A percentile compares a stretch with the other conserved stretches of the same genome.
phyloP scores from a whole-genome alignment of 352 stramenopile species.

The Phytophthora nicotianae region DNA sequence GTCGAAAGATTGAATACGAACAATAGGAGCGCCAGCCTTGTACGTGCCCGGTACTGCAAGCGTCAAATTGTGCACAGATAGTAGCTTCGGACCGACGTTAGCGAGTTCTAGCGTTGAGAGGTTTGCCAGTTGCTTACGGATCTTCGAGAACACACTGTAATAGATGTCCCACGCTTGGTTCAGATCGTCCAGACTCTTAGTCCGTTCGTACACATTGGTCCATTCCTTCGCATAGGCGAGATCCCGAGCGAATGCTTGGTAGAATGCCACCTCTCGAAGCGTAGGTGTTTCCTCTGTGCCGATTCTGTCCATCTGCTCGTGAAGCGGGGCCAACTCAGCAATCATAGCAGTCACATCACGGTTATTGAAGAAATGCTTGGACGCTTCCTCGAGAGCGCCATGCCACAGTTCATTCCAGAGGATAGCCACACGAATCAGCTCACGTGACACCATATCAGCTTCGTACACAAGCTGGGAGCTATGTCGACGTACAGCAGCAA shows the following conservation, averaged over 20 bases:
- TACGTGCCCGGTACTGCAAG: slow-evolving; percentile 96
- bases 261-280: slow-evolving; percentile 83
- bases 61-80: slow-evolving; percentile 93
- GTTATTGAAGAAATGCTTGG: slow-evolving; percentile 97
- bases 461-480: slow-evolving; percentile 97
- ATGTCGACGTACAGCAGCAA: slow-evolving; percentile 95
- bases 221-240: slow-evolving; percentile 87
- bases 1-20: slow-evolving; percentile 94
- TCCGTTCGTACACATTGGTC: slow-evolving; percentile 81
- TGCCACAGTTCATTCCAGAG: slow-evolving; percentile 99
- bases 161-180: slow-evolving; percentile 99
- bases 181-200: slow-evolving; percentile 80
- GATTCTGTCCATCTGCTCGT: slow-evolving; percentile 89
- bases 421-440: slow-evolving; percentile 99
- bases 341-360: slow-evolving; percentile 97
- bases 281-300: slow-evolving; percentile 71
- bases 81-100: slow-evolving; percentile 96
- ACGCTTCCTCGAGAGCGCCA: slow-evolving; percentile 97
- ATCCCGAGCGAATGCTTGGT: slow-evolving; percentile 94
- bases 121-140: slow-evolving; percentile 93
- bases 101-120: slow-evolving; percentile 97
- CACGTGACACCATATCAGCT: slow-evolving; percentile 94
- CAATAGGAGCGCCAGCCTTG: slow-evolving; percentile 84
- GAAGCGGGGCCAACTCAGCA: slow-evolving; percentile 94
- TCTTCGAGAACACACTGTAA: slow-evolving; percentile 97